Base-by-base conservation (phyloP, 805 yeast genomes). In the Debaryomyces prosopidis region DNA sequence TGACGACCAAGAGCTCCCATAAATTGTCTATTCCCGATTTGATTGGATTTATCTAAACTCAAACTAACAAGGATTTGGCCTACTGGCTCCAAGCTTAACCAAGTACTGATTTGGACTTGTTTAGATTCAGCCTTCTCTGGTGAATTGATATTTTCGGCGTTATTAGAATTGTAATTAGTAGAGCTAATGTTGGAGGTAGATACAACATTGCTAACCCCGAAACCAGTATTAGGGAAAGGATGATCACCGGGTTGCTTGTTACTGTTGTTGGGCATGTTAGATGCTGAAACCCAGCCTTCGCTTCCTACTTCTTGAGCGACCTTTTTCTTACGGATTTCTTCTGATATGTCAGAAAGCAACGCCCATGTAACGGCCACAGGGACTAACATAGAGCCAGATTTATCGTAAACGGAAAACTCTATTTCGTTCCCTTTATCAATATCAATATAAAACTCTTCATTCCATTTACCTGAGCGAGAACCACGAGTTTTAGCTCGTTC, bases 321-420 rank as follows among this genome's bases (percentile, higher is more conserved):
- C 57, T 89, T 89, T 63, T 85, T 86, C 58, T 94, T 87, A 66
- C 99, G 88, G 44, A 92, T 79, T 55, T 94, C 98, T 70, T 94
- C 99, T 0, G 95, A 90, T 36, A 94, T 80, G 65, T 94, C 99
- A 3, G 95, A 84, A 23, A 94, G 74, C 31, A 92, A 79, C 20
- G 92, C 76, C 99, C 99, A 94, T 56, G 87, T 81, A 32, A 94
- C 76, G 7, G 96, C 99, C 6, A 94, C 97, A 0, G 99, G 98
- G 7, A 85, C 81, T 48, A 77, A 69, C 40, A 74, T 78, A 46
- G 75, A 81, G 32, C 87, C 87, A 10, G 77, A 71, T 54, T 84
- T 85, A 63, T 94, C 99, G 63, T 85, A 90, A 4, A 94, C 89
- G 1, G 91, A 81, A 46, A 94, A 74, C 58, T 91, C 97, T 36